These are phyloP conservation scores for Sclerotinia borealis DNA, from an alignment of 2,329 filamentous ascomycete genomes.

Conservation along the genomic window DNA sequence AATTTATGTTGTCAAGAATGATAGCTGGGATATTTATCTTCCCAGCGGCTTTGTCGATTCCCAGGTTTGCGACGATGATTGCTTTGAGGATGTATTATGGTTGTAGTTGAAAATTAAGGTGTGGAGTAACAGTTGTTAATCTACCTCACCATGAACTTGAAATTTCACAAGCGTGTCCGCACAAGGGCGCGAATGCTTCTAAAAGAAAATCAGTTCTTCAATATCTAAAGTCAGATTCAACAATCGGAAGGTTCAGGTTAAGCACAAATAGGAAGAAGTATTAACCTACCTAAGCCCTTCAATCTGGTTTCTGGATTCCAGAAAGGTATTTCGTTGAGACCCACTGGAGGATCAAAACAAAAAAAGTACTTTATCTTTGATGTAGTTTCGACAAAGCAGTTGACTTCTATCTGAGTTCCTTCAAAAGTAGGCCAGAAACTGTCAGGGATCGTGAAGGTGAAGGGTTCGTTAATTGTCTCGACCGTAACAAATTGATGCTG, in stretches of 20 bases:
- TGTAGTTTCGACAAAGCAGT: background rate
- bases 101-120: background rate
- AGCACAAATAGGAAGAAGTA: background rate
- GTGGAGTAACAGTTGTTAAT: background rate
- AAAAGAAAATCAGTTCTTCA: background rate
- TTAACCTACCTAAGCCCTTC: background rate
- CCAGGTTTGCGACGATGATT: background rate
- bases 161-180: background rate
- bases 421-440: background rate
- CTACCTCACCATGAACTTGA: background rate
- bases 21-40: too few relatives aligned
- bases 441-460: background rate
- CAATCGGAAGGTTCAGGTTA: background rate
- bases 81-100: background rate
- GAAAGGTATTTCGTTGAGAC: background rate
- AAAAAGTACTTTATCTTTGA: background rate
- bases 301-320: background rate
- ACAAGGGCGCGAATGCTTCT: background rate
- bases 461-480: too few relatives aligned
- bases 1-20: too few relatives aligned
- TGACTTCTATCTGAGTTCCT: background rate
- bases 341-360: background rate
- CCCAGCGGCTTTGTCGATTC: too few relatives aligned
- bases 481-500: background rate
- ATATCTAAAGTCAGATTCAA: too few relatives aligned